phyloP scores from a whole-genome alignment of 2,329 filamentous ascomycete genomes.

The Pseudocercospora crystallina region DNA sequence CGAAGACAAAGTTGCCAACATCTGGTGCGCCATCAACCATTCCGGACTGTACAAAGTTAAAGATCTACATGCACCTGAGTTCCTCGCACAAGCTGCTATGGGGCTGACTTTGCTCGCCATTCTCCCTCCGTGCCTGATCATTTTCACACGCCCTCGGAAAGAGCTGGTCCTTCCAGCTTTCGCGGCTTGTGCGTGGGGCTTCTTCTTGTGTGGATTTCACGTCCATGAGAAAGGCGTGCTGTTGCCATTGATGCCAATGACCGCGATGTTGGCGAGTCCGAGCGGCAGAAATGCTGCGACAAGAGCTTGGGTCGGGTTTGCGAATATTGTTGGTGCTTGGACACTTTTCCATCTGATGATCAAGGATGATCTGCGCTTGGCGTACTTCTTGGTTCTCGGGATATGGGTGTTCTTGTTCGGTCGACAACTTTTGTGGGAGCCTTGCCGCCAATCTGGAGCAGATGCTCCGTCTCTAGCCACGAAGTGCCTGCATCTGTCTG shows the following conservation, averaged over 20 bases:
- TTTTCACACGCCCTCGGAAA: slow-evolving; percentile 75
- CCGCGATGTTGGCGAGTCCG: slow-evolving; percentile 77
- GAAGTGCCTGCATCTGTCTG: slow-evolving; percentile 69
- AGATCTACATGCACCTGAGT: slow-evolving; percentile 60
- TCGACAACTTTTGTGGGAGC: no score
- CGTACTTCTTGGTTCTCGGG: slow-evolving; percentile 78
- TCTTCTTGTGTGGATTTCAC: slow-evolving; percentile 96
- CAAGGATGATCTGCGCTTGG: slow-evolving; percentile 77
- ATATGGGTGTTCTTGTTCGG: slow-evolving; percentile 76
- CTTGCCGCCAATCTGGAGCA: no score
- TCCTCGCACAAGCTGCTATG: slow-evolving; percentile 75
- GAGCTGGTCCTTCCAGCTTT: slow-evolving; percentile 76
- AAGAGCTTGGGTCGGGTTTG: slow-evolving; percentile 88
- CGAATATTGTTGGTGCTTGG: slow-evolving; percentile 84
- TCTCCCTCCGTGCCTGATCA: slow-evolving; percentile 70
- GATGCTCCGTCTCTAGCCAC: slow-evolving; percentile 53
- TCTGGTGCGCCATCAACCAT: slow-evolving; percentile 92
- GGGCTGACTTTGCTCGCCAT: slow-evolving; percentile 73
- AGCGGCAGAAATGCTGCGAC: slow-evolving; percentile 73
- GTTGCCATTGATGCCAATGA: slow-evolving; percentile 89
- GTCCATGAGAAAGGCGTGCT: slow-evolving; percentile 98
- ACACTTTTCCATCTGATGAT: slow-evolving; percentile 90
- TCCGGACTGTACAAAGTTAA: slow-evolving; percentile 74
- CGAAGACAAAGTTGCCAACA: slow-evolving; percentile 98
- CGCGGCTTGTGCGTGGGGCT: slow-evolving; percentile 85